Conservation (phyloP, 2,329 filamentous ascomycete species). For the Arthrobotrys conoides region DNA sequence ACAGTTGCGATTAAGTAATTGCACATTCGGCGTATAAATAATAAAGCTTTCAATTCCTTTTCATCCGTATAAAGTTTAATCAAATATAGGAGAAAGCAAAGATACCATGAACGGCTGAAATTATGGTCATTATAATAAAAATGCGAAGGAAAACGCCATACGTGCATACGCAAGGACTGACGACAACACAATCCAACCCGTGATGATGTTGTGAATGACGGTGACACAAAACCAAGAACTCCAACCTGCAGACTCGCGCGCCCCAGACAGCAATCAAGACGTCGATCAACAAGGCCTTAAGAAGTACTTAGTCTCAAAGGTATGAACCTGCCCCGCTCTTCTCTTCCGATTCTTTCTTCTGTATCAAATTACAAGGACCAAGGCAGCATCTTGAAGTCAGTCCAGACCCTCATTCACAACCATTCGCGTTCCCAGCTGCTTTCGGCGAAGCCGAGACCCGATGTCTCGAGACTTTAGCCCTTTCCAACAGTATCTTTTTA, state of each 20-base stretch:
- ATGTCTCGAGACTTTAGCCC: background rate
- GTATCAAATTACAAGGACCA: background rate
- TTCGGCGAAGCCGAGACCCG: slow-evolving; percentile 17
- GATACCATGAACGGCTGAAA: too few relatives aligned
- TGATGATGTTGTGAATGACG: slow-evolving; percentile 4
- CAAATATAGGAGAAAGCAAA: too few relatives aligned
- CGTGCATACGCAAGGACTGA: background rate
- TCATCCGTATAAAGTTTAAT: too few relatives aligned
- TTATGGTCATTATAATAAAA: too few relatives aligned
- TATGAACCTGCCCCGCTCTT: slow-evolving; percentile 2
- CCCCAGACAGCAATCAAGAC: slow-evolving; percentile 40
- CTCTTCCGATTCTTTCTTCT: slow-evolving; percentile 24
- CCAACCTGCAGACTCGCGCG: background rate
- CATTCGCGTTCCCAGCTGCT: background rate
- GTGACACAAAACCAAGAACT: slow-evolving; percentile 21
- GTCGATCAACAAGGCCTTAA: slow-evolving; percentile 33
- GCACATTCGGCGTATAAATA: background rate
- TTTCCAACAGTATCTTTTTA: slow-evolving; percentile 3
- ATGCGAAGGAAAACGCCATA: too few relatives aligned
- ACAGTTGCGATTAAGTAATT: too few relatives aligned
- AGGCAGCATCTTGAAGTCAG: background rate
- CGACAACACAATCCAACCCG: background rate
- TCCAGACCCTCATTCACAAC: background rate
- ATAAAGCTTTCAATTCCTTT: background rate
- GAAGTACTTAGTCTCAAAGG: slow-evolving; percentile 8